These are phyloP conservation scores for Ambrosiella cleistominuta DNA, from an alignment of 2,329 filamentous ascomycete genomes.

Conservation along the genomic window DNA sequence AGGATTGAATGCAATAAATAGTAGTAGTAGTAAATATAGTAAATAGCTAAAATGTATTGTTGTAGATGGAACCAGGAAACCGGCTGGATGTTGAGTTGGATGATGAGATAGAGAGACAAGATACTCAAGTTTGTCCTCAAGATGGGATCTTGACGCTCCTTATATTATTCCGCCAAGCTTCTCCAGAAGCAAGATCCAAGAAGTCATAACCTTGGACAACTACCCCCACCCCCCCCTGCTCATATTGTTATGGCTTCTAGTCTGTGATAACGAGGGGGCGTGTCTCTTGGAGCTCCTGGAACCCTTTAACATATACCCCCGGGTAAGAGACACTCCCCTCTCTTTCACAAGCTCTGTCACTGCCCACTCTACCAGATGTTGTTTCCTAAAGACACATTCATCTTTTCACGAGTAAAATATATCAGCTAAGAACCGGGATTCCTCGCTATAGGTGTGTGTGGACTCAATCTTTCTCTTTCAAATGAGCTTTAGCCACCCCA, in stretches of 20 bases:
- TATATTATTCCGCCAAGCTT: not conserved
- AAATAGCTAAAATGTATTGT: not conserved
- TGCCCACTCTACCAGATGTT: not conserved
- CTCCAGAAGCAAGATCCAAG: not conserved
- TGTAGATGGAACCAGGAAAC: not conserved
- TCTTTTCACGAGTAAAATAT: not conserved
- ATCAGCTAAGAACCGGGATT: not conserved
- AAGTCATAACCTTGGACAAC: not conserved
- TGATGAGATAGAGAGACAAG: slow-evolving; percentile 2
- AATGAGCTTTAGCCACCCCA: too few relatives aligned
- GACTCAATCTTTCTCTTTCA: not conserved
- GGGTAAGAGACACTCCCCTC: not conserved
- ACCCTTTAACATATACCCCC: not conserved
- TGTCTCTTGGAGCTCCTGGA: not conserved
- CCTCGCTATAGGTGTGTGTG: not conserved
- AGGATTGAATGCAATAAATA: not conserved
- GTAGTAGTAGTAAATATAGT: not conserved
- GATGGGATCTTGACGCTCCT: not conserved
- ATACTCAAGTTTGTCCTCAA: not conserved
- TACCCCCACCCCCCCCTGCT: too few relatives aligned
- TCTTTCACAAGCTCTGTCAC: not conserved
- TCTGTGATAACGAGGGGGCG: too few relatives aligned
- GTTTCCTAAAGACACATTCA: not conserved
- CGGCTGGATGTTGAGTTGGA: slow-evolving; percentile 1
- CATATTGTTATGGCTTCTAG: too few relatives aligned